phyloP scores from a whole-genome alignment of 2,329 filamentous ascomycete species.

The Epichloe sp. region DNA sequence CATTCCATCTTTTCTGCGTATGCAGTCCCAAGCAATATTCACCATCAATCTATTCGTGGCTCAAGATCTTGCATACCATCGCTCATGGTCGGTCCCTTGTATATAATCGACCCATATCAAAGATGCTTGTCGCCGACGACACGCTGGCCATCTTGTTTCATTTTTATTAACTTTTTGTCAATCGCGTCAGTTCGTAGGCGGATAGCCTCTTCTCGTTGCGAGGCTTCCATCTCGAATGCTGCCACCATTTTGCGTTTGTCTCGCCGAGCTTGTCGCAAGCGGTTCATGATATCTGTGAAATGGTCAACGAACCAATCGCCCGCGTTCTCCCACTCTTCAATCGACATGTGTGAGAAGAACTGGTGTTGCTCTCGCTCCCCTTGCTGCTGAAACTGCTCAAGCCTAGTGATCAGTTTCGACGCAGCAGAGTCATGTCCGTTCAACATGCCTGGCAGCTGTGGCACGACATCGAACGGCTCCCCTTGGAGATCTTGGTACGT shows the following conservation, averaged over 20 bases:
- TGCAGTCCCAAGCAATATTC: neutral
- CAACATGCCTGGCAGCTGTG: slow-evolving; percentile 25
- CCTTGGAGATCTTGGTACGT: slow-evolving; percentile 34
- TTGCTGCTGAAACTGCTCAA: slow-evolving; percentile 35
- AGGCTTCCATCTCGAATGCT: slow-evolving; percentile 42
- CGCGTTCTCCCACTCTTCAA: slow-evolving; percentile 45
- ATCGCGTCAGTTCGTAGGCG: slow-evolving; percentile 40
- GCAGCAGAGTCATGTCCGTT: slow-evolving; percentile 22
- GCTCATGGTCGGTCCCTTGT: neutral
- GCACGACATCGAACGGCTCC: slow-evolving; percentile 43
- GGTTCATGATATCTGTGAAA: slow-evolving; percentile 36
- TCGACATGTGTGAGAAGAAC: slow-evolving; percentile 39
- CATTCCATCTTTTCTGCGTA: neutral
- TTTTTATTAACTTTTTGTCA: slow-evolving; percentile 37
- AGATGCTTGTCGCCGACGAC: slow-evolving; percentile 35
- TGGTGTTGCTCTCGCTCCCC: slow-evolving; percentile 31
- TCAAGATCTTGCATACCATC: neutral
- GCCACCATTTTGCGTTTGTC: slow-evolving; percentile 36
- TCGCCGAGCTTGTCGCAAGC: slow-evolving; percentile 33
- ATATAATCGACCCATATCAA: neutral
- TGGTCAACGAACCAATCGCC: slow-evolving; percentile 47
- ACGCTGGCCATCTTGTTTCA: slow-evolving; percentile 42
- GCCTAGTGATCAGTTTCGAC: slow-evolving; percentile 32
- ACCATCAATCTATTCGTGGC: neutral
- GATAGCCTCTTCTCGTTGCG: slow-evolving; percentile 39